Conservation (phyloP, 2,329 filamentous ascomycete genomes). For the Paecilomyces fulvus region DNA sequence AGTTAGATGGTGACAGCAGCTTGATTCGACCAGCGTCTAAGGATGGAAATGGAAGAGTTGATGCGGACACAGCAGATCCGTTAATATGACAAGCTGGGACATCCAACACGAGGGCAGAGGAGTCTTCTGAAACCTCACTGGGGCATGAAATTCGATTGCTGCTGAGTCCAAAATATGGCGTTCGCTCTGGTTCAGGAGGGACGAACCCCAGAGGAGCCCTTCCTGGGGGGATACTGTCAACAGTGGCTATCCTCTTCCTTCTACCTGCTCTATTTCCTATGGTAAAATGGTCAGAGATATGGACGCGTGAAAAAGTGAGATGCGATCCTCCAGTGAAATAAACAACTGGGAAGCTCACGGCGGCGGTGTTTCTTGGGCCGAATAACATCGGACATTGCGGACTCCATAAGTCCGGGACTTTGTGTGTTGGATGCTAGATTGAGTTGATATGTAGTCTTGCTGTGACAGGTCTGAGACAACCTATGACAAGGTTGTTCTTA, state of each 20-base stretch:
- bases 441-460: neutral
- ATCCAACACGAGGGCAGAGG: neutral
- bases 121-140: constrained; percentile 2
- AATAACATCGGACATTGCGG: constrained; percentile 6
- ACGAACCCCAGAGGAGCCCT: constrained; percentile 9
- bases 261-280: constrained; percentile 8
- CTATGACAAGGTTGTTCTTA: neutral
- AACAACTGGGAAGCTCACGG: constrained; percentile 1
- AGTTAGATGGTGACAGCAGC: neutral
- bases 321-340: neutral
- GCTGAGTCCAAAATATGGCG: neutral
- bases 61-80: neutral
- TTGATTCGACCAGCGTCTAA: neutral
- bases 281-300: constrained; percentile 1
- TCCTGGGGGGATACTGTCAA: constrained; percentile 10
- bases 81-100: neutral
- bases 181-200: neutral
- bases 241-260: constrained; percentile 5
- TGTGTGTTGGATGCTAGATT: neutral
- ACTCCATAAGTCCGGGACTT: neutral
- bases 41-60: neutral
- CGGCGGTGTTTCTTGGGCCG: constrained; percentile 5
- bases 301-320: neutral
- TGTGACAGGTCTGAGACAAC: neutral
- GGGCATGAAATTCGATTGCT: neutral